Evolutionary conservation across 129 eudicot species (phyloP).

Genomic region (Silybum marianum): DNA sequence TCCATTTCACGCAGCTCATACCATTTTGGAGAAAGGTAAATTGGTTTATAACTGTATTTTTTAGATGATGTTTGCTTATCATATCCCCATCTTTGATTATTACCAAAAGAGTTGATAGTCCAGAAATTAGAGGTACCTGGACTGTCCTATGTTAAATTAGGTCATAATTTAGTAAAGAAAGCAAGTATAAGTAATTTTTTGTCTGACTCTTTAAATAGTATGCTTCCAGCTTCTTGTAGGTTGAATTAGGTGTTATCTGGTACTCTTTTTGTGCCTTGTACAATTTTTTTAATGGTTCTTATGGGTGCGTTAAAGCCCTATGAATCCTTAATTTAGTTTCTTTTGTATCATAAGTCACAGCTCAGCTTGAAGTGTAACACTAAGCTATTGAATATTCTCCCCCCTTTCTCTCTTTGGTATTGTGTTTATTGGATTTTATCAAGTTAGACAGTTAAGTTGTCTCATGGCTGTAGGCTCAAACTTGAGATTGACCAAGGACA

Average conservation of each 20-base stretch:
- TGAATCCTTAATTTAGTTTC: no score
- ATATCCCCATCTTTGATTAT: not conserved
- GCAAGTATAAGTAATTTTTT: not conserved
- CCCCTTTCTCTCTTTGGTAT: not conserved
- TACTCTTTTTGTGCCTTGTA: not conserved
- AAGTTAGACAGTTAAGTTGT: not conserved
- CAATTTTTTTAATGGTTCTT: not conserved
- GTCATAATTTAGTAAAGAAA: not conserved
- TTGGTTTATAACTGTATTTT: slow-evolving; percentile 5
- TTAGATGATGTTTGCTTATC: not conserved
- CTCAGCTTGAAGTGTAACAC: no score
- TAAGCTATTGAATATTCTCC: not conserved
- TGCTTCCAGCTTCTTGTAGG: not conserved
- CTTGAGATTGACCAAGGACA: not conserved
- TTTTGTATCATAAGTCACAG: no score
- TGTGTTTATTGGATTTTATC: not conserved
- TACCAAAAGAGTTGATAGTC: not conserved
- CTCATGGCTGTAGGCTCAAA: not conserved
- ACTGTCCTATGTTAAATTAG: not conserved
- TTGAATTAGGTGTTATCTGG: not conserved
- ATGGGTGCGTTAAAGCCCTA: not conserved
- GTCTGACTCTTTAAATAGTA: not conserved
- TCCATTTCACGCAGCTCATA: slow-evolving; percentile 92
- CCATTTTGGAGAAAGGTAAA: slow-evolving; percentile 74
- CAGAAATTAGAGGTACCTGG: not conserved